A percentile compares a stretch with the other conserved stretches of the same genome.
Evolutionary conservation across 2,329 filamentous ascomycete species (phyloP).

Genomic region (Zopfia rhizophila): DNA sequence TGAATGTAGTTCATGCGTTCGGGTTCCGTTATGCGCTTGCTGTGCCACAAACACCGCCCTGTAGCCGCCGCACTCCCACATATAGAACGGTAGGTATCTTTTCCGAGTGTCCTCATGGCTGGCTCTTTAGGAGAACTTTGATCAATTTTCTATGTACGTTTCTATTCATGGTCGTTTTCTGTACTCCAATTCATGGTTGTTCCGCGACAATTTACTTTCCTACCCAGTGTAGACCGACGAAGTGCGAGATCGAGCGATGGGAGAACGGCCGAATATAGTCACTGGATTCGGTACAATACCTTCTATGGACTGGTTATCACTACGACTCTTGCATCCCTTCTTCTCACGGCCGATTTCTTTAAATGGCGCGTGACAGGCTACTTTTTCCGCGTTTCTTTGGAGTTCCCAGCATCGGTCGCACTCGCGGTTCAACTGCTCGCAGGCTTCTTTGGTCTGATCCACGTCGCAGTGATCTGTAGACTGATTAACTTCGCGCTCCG

Average conservation of each 20-base stretch:
- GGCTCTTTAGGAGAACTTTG: constrained; percentile 1
- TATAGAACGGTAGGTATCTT: too few relatives aligned
- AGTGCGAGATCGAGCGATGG: constrained; percentile 23
- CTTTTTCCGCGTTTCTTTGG: constrained; percentile 29
- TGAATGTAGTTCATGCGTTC: too few relatives aligned
- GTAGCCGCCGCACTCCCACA: too few relatives aligned
- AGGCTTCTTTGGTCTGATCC: constrained; percentile 39
- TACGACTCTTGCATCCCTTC: constrained; percentile 28
- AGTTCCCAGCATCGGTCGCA: constrained; percentile 35
- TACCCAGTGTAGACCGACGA: constrained; percentile 21
- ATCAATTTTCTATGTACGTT: constrained; percentile 1
- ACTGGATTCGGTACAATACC: constrained; percentile 38
- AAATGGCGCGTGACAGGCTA: constrained; percentile 35
- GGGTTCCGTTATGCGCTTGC: too few relatives aligned
- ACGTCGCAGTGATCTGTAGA: constrained; percentile 38
- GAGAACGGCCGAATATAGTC: constrained; percentile 26
- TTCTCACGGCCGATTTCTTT: constrained; percentile 31
- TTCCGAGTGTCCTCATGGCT: constrained; percentile 14
- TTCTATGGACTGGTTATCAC: constrained; percentile 40
- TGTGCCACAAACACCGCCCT: too few relatives aligned
- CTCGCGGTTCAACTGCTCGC: constrained; percentile 38
- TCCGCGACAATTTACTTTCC: constrained; percentile 29
- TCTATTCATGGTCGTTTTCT: constrained; percentile 28
- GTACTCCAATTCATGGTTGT: too few relatives aligned
- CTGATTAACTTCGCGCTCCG: constrained; percentile 42